Conservation (phyloP, 2,329 filamentous ascomycete species). For the Phialophora verrucosa region DNA sequence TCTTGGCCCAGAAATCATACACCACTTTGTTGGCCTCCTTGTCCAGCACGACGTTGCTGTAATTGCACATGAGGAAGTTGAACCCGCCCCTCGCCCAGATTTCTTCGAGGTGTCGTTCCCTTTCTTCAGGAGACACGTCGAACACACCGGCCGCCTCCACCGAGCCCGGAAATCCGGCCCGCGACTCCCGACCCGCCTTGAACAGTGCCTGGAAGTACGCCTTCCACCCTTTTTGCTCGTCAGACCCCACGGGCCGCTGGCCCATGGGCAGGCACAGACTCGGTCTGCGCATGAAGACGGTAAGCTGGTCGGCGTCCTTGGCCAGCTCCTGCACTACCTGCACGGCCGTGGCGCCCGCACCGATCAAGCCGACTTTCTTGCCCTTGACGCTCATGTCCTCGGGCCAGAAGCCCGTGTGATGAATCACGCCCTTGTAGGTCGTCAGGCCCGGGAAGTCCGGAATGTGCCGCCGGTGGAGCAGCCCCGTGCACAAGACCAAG, state of each 20-base stretch:
- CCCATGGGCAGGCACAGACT: slow-evolving; percentile 69
- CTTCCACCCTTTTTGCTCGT: slow-evolving; percentile 58
- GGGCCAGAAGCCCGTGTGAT: slow-evolving; percentile 68
- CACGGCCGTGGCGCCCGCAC: slow-evolving; percentile 68
- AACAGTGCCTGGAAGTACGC: slow-evolving; percentile 61
- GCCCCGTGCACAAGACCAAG: slow-evolving; percentile 42
- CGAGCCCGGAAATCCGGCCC: slow-evolving; percentile 65
- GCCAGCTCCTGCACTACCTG: slow-evolving; percentile 68
- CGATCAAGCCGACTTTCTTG: slow-evolving; percentile 68
- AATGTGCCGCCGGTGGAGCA: slow-evolving; percentile 57
- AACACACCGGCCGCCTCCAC: slow-evolving; percentile 52
- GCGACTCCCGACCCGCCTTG: slow-evolving; percentile 56
- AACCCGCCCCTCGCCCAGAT: slow-evolving; percentile 62
- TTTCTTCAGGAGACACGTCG: slow-evolving; percentile 31
- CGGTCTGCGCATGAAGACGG: slow-evolving; percentile 66
- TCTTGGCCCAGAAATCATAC: slow-evolving; percentile 63
- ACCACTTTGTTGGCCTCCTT: slow-evolving; percentile 58
- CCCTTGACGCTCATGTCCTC: slow-evolving; percentile 60
- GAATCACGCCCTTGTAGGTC: slow-evolving; percentile 64
- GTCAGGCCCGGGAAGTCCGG: slow-evolving; percentile 65
- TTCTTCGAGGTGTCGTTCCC: slow-evolving; percentile 56
- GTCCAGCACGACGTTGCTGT: slow-evolving; percentile 58
- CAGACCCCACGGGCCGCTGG: slow-evolving; percentile 53
- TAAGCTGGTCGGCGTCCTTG: slow-evolving; percentile 58
- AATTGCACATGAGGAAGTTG: slow-evolving; percentile 57